Conservation (phyloP, 1,284 basidiomycete genomes). For the Vanrija sp. region DNA sequence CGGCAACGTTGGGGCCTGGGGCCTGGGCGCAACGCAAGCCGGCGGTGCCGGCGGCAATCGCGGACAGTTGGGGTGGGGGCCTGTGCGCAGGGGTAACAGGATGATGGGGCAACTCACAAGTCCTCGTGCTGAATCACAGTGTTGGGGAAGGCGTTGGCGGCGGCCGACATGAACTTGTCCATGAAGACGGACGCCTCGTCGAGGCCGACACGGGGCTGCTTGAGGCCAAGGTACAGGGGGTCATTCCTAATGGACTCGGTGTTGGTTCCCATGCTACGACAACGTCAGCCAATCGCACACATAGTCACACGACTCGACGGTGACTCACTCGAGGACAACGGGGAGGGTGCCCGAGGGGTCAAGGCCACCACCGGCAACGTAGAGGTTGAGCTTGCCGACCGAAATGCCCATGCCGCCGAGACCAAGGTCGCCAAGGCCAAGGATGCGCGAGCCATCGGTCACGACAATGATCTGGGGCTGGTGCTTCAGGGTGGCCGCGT, state of each 20-base stretch:
- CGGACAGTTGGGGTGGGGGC: background rate
- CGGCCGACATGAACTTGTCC: constrained; percentile 88
- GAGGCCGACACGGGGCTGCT: constrained; percentile 64
- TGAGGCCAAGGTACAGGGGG: constrained; percentile 83
- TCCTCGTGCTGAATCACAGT: constrained; percentile 88
- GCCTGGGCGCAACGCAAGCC: background rate
- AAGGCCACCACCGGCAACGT: constrained; percentile 78
- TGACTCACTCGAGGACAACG: constrained; percentile 58
- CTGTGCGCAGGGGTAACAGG: background rate
- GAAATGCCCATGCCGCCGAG: constrained; percentile 74
- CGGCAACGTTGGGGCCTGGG: background rate
- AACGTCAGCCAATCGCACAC: constrained; percentile 1
- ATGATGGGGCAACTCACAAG: constrained; percentile 51
- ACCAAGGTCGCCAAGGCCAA: constrained; percentile 84
- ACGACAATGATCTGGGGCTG: constrained; percentile 79
- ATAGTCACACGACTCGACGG: background rate
- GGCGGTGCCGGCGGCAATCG: no score
- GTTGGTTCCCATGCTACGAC: constrained; percentile 70
- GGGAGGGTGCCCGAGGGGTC: constrained; percentile 80
- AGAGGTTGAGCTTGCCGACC: constrained; percentile 87
- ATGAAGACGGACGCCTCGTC: constrained; percentile 67
- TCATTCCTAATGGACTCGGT: constrained; percentile 76
- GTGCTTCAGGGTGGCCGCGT: constrained; percentile 56
- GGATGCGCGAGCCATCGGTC: constrained; percentile 87
- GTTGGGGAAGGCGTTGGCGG: constrained; percentile 69